Conservation (phyloP, 129 eudicot species). For the Arctium minus region DNA sequence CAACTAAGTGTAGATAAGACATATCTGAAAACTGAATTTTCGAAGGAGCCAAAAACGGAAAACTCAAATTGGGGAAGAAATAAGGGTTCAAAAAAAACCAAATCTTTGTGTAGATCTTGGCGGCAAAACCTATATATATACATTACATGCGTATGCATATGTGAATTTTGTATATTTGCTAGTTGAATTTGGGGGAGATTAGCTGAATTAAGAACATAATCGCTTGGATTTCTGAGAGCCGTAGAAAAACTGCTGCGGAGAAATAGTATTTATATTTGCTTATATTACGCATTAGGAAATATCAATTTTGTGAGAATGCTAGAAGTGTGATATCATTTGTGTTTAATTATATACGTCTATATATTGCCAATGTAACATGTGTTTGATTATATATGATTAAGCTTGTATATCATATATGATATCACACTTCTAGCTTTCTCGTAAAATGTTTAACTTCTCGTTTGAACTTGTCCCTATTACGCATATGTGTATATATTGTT, state of each 20-base stretch:
- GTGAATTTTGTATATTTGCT: neutral
- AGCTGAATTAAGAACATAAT: constrained; percentile 9
- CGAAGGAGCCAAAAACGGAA: neutral
- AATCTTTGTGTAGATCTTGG: constrained; percentile 27
- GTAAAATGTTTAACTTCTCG: too few relatives aligned
- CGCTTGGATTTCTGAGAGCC: constrained; percentile 24
- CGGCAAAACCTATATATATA: constrained; percentile 17
- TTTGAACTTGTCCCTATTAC: too few relatives aligned
- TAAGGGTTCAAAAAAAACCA: constrained; percentile 17
- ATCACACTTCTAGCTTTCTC: too few relatives aligned
- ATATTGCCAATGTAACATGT: too few relatives aligned
- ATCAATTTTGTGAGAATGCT: too few relatives aligned
- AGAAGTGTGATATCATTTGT: too few relatives aligned
- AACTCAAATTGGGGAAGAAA: constrained; percentile 18
- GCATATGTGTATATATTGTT: too few relatives aligned
- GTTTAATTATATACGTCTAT: too few relatives aligned
- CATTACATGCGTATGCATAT: constrained; percentile 10
- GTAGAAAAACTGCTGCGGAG: constrained; percentile 18
- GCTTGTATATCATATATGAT: too few relatives aligned
- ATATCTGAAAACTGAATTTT: constrained; percentile 4
- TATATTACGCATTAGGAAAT: neutral
- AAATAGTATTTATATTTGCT: constrained; percentile 7
- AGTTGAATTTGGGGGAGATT: constrained; percentile 12
- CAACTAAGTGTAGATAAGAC: constrained; percentile 7
- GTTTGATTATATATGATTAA: too few relatives aligned